These are phyloP conservation scores for Dioszegia aurantiaca DNA, from an alignment of 768 basidiomycete species.

Conservation along the genomic window DNA sequence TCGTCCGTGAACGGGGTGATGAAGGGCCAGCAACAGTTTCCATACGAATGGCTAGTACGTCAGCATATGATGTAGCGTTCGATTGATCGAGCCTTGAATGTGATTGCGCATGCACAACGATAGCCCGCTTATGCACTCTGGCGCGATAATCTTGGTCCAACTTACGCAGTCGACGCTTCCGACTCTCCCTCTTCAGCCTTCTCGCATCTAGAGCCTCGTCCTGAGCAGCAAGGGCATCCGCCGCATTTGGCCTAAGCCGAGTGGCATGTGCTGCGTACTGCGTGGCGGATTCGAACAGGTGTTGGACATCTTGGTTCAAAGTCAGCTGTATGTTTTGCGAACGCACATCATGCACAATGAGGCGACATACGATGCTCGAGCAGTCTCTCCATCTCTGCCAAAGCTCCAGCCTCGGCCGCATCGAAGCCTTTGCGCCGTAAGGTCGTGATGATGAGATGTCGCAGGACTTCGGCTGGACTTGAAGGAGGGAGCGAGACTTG, in stretches of 20 bases:
- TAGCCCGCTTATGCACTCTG: not conserved
- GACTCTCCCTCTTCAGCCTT: constrained; percentile 17
- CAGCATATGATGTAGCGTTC: not conserved
- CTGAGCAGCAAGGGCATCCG: constrained; percentile 18
- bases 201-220: constrained; percentile 2
- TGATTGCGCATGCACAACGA: no score
- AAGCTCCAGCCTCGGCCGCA: constrained; percentile 39
- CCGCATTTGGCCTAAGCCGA: constrained; percentile 10
- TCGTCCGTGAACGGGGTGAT: constrained; percentile 3
- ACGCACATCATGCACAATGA: not conserved
- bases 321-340: not conserved
- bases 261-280: constrained; percentile 14
- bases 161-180: constrained; percentile 18
- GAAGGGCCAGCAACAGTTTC: constrained; percentile 4
- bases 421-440: constrained; percentile 36
- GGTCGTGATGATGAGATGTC: constrained; percentile 23
- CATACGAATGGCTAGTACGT: constrained; percentile 8
- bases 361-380: constrained; percentile 32
- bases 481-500: constrained; percentile 22
- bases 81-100: no score
- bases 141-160: not conserved
- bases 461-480: constrained; percentile 24
- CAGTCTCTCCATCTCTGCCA: constrained; percentile 38
- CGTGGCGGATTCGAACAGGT: constrained; percentile 14
- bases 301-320: constrained; percentile 20